Percentiles rank a stretch among this genome's conserved stretches.
Conservation (phyloP, 2,329 filamentous ascomycete species). For the Trichophyton verrucosum region DNA sequence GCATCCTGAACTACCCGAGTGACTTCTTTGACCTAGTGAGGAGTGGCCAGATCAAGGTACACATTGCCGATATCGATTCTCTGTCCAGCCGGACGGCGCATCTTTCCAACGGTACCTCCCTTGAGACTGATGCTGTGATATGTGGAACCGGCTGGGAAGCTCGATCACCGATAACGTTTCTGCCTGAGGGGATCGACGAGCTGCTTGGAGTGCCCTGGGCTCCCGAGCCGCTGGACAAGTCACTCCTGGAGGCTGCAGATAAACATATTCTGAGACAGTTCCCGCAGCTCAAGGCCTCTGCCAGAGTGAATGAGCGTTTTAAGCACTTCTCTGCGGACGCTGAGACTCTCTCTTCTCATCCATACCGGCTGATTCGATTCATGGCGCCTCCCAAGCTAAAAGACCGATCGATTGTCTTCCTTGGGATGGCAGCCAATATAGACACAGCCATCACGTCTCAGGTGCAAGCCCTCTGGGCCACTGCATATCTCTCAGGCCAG, state of each 20-base stretch:
- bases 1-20: slow-evolving; percentile 49
- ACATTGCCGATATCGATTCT: slow-evolving; percentile 42
- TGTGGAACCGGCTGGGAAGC: slow-evolving; percentile 47
- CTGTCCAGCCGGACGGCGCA: slow-evolving; percentile 37
- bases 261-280: slow-evolving; percentile 36
- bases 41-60: slow-evolving; percentile 42
- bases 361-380: slow-evolving; percentile 37
- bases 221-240: slow-evolving; percentile 23
- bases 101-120: slow-evolving; percentile 34
- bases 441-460: slow-evolving; percentile 28
- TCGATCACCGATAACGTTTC: slow-evolving; percentile 38
- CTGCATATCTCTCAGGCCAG: slow-evolving; percentile 49
- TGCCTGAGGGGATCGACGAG: slow-evolving; percentile 30
- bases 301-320: slow-evolving; percentile 15
- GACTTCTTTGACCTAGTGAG: slow-evolving; percentile 47
- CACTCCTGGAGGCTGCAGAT: slow-evolving; percentile 31
- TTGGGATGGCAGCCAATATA: slow-evolving; percentile 33
- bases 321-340: slow-evolving; percentile 13
- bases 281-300: slow-evolving; percentile 35
- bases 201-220: slow-evolving; percentile 37
- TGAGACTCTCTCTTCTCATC: slow-evolving; percentile 10
- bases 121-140: slow-evolving; percentile 42
- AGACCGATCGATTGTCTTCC: slow-evolving; percentile 37
- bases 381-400: slow-evolving; percentile 34
- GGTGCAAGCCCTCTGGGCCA: slow-evolving; percentile 48